These are phyloP conservation scores for Hygrocybe coccinea DNA, from an alignment of 768 basidiomycete genomes.

Conservation along the genomic window DNA sequence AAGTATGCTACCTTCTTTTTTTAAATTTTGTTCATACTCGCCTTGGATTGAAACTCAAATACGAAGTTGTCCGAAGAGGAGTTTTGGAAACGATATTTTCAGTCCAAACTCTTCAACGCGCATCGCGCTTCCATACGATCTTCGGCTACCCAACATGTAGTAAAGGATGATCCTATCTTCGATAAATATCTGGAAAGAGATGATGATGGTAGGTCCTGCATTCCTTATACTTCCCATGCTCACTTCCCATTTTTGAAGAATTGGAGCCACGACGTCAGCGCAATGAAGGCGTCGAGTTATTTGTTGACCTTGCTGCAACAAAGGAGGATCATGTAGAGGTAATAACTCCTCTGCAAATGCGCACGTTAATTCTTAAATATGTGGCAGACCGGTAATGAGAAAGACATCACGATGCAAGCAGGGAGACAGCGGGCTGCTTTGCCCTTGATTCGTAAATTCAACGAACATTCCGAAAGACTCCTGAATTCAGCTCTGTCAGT, in stretches of 20 bases:
- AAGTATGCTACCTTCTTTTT: conserved; percentile 43
- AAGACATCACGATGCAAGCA: conserved; percentile 93
- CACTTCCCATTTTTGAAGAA: conserved; percentile 37
- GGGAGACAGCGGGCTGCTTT: conserved; percentile 83
- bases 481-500: conserved; percentile 71
- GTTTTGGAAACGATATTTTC: conserved; percentile 97
- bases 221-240: conserved; percentile 2
- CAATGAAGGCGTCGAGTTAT: conserved; percentile 64
- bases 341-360: background rate
- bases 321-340: conserved; percentile 90
- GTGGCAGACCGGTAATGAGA: conserved; percentile 76
- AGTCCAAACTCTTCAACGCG: conserved; percentile 90
- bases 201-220: conserved; percentile 61
- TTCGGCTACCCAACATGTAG: conserved; percentile 75
- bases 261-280: conserved; percentile 71
- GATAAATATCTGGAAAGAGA: conserved; percentile 95
- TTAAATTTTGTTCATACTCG: conserved; percentile 4
- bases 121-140: conserved; percentile 91
- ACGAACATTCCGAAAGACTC: conserved; percentile 91
- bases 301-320: conserved; percentile 84
- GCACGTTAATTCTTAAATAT: conserved; percentile 1
- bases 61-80: conserved; percentile 78
- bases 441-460: conserved; percentile 94
- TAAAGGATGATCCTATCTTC: conserved; percentile 89
- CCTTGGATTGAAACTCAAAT: background rate